Evolutionary conservation across 495 filamentous ascomycete species (phyloP).

Genomic region (Thozetella sp.): DNA sequence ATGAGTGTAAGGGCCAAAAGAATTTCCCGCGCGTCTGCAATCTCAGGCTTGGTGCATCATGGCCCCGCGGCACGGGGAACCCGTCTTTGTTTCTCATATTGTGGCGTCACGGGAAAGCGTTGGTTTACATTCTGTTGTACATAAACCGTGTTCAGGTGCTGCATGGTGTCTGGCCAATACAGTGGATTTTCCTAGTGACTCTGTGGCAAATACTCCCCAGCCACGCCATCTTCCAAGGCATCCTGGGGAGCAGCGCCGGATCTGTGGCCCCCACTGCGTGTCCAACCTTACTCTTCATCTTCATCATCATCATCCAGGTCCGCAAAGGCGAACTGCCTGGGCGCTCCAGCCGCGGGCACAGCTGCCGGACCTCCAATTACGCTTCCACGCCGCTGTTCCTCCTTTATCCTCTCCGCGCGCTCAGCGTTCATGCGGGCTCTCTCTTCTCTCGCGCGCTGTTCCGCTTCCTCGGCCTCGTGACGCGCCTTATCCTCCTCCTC

Average conservation of each 20-base stretch:
- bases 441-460: slow-evolving; percentile 33
- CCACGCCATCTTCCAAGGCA: slow-evolving; percentile 1
- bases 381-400: slow-evolving; percentile 40
- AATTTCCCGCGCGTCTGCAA: neutral
- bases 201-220: too few relatives aligned
- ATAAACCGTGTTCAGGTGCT: neutral
- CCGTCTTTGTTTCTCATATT: neutral
- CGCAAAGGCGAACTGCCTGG: slow-evolving; percentile 53
- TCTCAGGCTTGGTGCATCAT: neutral
- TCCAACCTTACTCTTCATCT: slow-evolving; percentile 27
- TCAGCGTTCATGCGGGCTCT: slow-evolving; percentile 30
- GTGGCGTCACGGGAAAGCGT: neutral
- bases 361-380: slow-evolving; percentile 14
- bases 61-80: neutral
- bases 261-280: too few relatives aligned
- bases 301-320: slow-evolving; percentile 55
- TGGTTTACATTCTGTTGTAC: slow-evolving; percentile 3
- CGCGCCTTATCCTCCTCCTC: slow-evolving; percentile 43
- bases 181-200: neutral
- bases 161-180: neutral
- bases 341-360: slow-evolving; percentile 12
- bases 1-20: slow-evolving; percentile 13
- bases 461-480: slow-evolving; percentile 42
- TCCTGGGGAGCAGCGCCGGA: too few relatives aligned
- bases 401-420: slow-evolving; percentile 41